A percentile compares a stretch with the other conserved stretches of the same genome.
phyloP scores from a whole-genome alignment of 371 early-diverging fungal genomes.

The Chytridiales sp. region DNA sequence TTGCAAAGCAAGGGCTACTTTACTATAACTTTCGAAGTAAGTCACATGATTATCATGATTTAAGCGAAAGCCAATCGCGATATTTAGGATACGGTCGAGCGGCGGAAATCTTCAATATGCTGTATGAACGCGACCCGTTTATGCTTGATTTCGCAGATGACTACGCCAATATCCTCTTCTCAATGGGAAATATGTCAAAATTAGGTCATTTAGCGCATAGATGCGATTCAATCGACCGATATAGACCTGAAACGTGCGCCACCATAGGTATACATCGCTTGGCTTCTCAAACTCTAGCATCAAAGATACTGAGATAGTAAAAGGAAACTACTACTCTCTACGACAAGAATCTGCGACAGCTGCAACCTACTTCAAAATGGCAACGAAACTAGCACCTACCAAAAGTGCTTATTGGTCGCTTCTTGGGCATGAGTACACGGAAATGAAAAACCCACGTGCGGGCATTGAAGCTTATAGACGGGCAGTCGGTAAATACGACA shows the following conservation, averaged over 20 bases:
- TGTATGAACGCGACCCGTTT: slow-evolving; percentile 67
- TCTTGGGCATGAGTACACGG: slow-evolving; percentile 94
- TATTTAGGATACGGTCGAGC: no score
- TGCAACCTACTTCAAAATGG: slow-evolving; percentile 80
- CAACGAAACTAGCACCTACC: slow-evolving; percentile 73
- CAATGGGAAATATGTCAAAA: slow-evolving; percentile 66
- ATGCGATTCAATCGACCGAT: slow-evolving; percentile 72
- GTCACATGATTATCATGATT: not conserved
- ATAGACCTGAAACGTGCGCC: slow-evolving; percentile 83
- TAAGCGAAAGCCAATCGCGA: no score
- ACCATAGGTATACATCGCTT: slow-evolving; percentile 17
- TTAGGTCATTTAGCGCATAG: slow-evolving; percentile 80
- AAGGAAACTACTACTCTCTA: slow-evolving; percentile 87
- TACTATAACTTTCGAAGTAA: slow-evolving; percentile 26
- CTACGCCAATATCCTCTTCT: slow-evolving; percentile 87
- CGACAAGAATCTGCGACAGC: slow-evolving; percentile 82
- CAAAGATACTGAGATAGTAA: no score
- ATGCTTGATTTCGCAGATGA: slow-evolving; percentile 84
- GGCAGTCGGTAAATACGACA: slow-evolving; percentile 59
- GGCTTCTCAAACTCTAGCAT: slow-evolving; percentile 4
- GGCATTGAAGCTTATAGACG: slow-evolving; percentile 89
- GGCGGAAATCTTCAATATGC: no score
- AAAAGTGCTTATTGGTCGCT: slow-evolving; percentile 87
- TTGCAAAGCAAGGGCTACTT: slow-evolving; percentile 3
- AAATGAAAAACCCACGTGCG: slow-evolving; percentile 80